These are phyloP conservation scores for Trichopus zeylanicus DNA, from an alignment of 116 monocot species.

Conservation along the genomic window DNA sequence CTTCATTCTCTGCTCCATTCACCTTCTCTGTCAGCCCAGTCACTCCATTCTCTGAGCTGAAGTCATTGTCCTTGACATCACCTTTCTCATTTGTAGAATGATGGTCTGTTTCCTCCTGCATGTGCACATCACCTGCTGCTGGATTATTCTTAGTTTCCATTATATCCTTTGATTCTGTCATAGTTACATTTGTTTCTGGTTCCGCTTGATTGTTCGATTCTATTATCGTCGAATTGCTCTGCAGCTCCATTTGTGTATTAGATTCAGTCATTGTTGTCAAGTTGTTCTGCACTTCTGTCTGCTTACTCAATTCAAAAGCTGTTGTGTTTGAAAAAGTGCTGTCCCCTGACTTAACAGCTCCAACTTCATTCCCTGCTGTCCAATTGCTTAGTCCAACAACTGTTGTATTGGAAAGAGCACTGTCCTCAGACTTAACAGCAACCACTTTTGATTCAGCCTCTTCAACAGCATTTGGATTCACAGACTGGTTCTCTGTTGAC, in stretches of 20 bases:
- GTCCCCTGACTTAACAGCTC: too few relatives aligned
- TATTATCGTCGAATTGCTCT: conserved; percentile 8
- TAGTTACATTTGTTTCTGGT: too few relatives aligned
- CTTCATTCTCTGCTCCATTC: neutral
- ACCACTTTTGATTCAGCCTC: neutral
- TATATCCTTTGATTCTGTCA: neutral
- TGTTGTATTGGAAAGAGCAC: conserved; percentile 9
- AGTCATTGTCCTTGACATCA: neutral
- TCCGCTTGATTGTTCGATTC: neutral
- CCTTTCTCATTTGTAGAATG: neutral
- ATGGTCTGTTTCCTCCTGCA: neutral
- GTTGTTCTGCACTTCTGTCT: conserved; percentile 8
- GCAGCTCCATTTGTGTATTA: neutral
- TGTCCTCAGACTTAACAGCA: too few relatives aligned
- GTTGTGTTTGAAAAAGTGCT: conserved; percentile 10
- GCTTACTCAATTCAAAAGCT: neutral
- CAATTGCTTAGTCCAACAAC: neutral
- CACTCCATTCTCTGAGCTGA: neutral
- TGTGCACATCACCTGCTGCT: neutral
- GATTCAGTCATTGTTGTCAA: neutral
- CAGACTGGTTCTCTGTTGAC: neutral
- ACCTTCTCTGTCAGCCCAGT: conserved; percentile 2
- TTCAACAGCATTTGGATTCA: neutral
- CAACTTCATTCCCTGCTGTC: too few relatives aligned
- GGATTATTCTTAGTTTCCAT: conserved; percentile 6